These are phyloP conservation scores for Penicillium psychrofluorescens DNA, from an alignment of 495 filamentous ascomycete species.

Conservation along the genomic window DNA sequence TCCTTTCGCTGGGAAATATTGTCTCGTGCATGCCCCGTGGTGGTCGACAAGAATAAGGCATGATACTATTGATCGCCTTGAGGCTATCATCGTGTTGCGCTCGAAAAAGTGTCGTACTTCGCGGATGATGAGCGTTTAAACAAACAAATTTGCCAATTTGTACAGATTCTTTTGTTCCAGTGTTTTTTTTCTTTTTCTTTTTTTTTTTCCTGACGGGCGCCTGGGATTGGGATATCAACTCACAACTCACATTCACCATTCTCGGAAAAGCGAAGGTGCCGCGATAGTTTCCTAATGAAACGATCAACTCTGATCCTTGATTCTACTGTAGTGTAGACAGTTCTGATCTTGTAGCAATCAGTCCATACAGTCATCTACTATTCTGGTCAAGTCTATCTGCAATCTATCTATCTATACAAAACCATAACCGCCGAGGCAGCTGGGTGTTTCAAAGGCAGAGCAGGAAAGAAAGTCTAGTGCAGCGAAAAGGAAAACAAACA, in stretches of 20 bases:
- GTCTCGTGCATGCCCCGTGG: background rate
- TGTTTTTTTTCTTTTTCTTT: slow-evolving; percentile 6
- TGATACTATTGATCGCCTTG: no score
- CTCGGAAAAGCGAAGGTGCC: slow-evolving; percentile 17
- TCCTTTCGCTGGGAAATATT: background rate
- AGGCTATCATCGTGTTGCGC: no score
- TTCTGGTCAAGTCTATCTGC: slow-evolving; percentile 7
- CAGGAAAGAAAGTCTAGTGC: background rate
- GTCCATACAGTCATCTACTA: background rate
- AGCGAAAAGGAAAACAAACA: background rate
- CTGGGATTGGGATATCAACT: slow-evolving; percentile 15
- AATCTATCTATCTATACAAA: slow-evolving; percentile 10
- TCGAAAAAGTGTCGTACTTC: background rate
- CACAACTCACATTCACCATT: slow-evolving; percentile 20
- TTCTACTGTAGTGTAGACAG: no score
- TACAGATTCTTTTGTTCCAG: slow-evolving; percentile 18
- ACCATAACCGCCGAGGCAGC: no score
- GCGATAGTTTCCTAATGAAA: slow-evolving; percentile 28
- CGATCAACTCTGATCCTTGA: slow-evolving; percentile 14
- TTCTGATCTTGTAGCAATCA: no score
- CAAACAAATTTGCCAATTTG: slow-evolving; percentile 23
- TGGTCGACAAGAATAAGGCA: no score
- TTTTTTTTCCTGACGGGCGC: slow-evolving; percentile 17
- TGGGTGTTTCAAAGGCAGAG: background rate
- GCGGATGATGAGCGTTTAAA: slow-evolving; percentile 2